A percentile compares a stretch with the other conserved stretches of the same genome.
These are phyloP conservation scores for Pseudotsuga menziesii DNA, from an alignment of 75 land plant genomes.

Conservation along the genomic window DNA sequence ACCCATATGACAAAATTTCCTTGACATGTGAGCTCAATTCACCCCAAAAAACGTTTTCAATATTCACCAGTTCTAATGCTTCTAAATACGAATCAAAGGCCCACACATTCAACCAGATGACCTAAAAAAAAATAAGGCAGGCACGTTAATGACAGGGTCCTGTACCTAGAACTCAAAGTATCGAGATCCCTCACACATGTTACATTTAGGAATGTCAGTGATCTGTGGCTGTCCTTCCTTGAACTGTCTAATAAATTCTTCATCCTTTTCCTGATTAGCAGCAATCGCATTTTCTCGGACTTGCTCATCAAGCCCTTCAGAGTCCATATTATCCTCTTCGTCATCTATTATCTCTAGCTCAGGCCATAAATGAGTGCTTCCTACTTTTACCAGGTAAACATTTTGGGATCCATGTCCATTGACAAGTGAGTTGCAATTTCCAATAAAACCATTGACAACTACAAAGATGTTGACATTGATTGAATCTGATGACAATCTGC, in stretches of 20 bases:
- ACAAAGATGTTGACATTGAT: too few relatives aligned
- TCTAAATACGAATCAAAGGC: not conserved
- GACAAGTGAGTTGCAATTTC: too few relatives aligned
- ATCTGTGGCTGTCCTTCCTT: constrained; percentile 48
- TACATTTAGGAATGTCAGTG: constrained; percentile 60
- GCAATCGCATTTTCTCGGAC: not conserved
- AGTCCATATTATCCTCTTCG: constrained; percentile 33
- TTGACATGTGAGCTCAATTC: not conserved
- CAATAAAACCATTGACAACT: too few relatives aligned
- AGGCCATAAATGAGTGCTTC: constrained; percentile 71
- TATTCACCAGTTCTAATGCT: not conserved
- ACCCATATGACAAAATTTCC: not conserved
- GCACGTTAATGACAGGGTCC: not conserved
- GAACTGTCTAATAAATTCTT: constrained; percentile 23
- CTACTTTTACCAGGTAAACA: too few relatives aligned
- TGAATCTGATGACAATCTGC: too few relatives aligned
- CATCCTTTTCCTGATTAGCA: constrained; percentile 10
- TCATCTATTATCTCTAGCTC: constrained; percentile 68
- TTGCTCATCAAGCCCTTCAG: constrained; percentile 13
- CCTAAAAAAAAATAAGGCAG: not conserved
- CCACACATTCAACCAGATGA: not conserved
- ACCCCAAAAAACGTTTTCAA: not conserved
- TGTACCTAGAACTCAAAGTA: constrained; percentile 81
- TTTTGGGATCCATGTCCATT: too few relatives aligned
- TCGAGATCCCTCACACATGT: constrained; percentile 48